Evolutionary conservation across 1,284 basidiomycete genomes (phyloP).

Genomic region (Microbotryum violaceum): DNA sequence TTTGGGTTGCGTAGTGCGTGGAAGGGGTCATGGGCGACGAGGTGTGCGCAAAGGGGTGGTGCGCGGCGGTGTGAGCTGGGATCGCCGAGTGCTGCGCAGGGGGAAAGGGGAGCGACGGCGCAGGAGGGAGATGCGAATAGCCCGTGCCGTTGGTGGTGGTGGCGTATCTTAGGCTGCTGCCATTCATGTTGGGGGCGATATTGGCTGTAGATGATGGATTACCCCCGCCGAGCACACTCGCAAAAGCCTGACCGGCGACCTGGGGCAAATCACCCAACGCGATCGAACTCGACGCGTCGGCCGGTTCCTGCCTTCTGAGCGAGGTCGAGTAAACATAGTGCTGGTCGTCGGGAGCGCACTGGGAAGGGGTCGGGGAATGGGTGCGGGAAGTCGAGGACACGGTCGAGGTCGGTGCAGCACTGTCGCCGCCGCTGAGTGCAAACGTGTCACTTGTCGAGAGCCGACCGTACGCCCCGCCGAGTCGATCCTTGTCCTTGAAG

Average conservation of each 20-base stretch:
- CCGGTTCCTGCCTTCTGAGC: slow-evolving; percentile 17
- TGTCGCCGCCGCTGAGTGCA: not conserved
- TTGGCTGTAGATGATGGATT: no score
- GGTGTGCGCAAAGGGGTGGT: slow-evolving; percentile 30
- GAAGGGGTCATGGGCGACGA: slow-evolving; percentile 27
- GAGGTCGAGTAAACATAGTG: slow-evolving; percentile 24
- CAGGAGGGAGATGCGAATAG: slow-evolving; percentile 5
- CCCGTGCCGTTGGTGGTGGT: not conserved
- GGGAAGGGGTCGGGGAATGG: slow-evolving; percentile 4
- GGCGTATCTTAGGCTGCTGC: not conserved
- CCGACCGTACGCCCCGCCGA: not conserved
- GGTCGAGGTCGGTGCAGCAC: not conserved
- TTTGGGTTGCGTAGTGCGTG: slow-evolving; percentile 21
- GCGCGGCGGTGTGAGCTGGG: not conserved
- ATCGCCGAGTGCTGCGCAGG: not conserved
- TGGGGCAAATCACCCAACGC: no score
- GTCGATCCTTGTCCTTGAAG: not conserved
- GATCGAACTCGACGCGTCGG: slow-evolving; percentile 17
- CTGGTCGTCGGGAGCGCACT: slow-evolving; percentile 5
- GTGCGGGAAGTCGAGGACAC: not conserved
- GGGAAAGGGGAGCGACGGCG: not conserved
- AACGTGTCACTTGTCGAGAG: not conserved
- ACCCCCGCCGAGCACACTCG: no score
- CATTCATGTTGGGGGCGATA: no score
- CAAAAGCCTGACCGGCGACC: no score